Conservation (phyloP, 2,329 filamentous ascomycete genomes). For the Raffaelea arxii region DNA sequence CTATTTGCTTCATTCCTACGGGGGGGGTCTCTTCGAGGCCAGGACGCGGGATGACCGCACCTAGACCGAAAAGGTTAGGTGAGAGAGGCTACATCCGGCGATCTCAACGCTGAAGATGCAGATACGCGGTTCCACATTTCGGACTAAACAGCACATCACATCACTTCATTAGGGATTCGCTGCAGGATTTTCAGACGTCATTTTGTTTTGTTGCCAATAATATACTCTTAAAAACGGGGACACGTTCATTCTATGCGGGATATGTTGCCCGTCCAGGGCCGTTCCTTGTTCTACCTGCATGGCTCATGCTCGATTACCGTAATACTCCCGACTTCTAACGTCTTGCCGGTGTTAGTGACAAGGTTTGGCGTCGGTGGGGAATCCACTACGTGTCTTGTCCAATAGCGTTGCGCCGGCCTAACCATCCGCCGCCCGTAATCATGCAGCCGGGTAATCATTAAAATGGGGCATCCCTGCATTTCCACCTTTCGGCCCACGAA, state of each 20-base stretch:
- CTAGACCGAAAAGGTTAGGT: too few relatives aligned
- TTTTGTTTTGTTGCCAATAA: background rate
- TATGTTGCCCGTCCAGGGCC: background rate
- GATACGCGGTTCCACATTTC: background rate
- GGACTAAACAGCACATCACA: background rate
- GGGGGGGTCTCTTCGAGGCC: too few relatives aligned
- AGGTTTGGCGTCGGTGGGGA: too few relatives aligned
- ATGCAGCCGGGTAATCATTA: background rate
- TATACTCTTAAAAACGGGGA: background rate
- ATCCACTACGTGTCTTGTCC: background rate
- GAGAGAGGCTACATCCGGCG: background rate
- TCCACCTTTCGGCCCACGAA: background rate
- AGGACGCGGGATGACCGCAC: too few relatives aligned
- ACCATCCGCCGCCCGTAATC: background rate
- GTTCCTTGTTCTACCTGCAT: background rate
- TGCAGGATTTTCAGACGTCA: background rate
- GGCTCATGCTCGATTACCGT: background rate
- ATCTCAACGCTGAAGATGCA: background rate
- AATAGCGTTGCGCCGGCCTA: background rate
- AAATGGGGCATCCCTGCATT: background rate
- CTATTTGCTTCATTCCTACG: background rate
- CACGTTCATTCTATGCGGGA: background rate
- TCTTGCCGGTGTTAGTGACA: too few relatives aligned
- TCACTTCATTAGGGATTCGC: background rate
- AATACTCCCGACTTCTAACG: too few relatives aligned